phyloP scores from a whole-genome alignment of 768 basidiomycete species.

The Amanita muscaria region DNA sequence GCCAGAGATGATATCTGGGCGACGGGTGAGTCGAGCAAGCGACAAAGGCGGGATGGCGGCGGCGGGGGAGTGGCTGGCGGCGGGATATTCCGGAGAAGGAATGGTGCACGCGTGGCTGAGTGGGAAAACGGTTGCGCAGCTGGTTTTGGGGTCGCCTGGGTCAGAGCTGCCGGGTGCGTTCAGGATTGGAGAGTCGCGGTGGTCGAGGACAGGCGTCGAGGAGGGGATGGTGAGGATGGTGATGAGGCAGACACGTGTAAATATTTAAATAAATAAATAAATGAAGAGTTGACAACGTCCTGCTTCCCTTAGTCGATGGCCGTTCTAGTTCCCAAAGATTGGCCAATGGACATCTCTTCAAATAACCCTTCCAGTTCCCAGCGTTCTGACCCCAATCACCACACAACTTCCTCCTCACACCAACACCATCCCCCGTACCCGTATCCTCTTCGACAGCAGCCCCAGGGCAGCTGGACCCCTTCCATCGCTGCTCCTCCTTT shows the following conservation, averaged over 20 bases:
- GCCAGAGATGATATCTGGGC: constrained; percentile 38
- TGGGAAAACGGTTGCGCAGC: constrained; percentile 47
- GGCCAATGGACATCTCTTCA: constrained; percentile 55
- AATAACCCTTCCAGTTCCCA: constrained; percentile 38
- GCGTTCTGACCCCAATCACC: constrained; percentile 53
- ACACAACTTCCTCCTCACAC: constrained; percentile 6
- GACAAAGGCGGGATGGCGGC: constrained; percentile 6
- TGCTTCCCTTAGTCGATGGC: constrained; percentile 49
- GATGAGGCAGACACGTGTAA: constrained; percentile 2
- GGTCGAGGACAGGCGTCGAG: constrained; percentile 36
- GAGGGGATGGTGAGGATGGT: constrained; percentile 16
- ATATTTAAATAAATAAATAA: constrained; percentile 10
- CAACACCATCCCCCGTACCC: constrained; percentile 42
- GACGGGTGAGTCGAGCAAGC: constrained; percentile 16
- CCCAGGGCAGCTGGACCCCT: constrained; percentile 64
- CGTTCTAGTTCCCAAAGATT: constrained; percentile 70
- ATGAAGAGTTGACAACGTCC: constrained; percentile 24
- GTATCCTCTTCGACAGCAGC: constrained; percentile 64
- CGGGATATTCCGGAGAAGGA: constrained; percentile 65
- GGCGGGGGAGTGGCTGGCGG: constrained; percentile 64
- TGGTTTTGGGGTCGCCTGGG: constrained; percentile 38
- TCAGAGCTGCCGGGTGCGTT: constrained; percentile 42
- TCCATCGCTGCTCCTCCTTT: constrained; percentile 60
- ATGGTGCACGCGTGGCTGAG: constrained; percentile 67
- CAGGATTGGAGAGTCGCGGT: constrained; percentile 38